These are phyloP conservation scores for Sordariomycetes sp. DNA, from an alignment of 2,329 filamentous ascomycete species.

Conservation along the genomic window DNA sequence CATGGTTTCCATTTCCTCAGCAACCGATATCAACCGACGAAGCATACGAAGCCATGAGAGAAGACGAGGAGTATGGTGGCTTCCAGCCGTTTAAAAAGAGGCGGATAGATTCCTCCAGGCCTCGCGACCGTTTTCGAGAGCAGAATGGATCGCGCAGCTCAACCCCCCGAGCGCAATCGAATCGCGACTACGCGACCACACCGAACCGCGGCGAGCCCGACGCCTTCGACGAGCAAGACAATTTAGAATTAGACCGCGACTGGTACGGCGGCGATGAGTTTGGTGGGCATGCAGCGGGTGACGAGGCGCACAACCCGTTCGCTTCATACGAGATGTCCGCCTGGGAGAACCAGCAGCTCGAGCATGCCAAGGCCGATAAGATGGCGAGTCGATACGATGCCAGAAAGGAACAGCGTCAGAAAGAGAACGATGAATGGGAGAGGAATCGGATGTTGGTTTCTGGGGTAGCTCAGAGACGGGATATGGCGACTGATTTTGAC, in stretches of 20 bases:
- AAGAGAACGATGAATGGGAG: conserved; percentile 96
- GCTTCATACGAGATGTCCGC: conserved; percentile 65
- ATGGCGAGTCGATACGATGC: conserved; percentile 63
- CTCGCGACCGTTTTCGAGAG: conserved; percentile 15
- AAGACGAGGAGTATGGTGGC: conserved; percentile 25
- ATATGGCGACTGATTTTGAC: conserved; percentile 75
- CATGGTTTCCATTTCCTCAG: neutral
- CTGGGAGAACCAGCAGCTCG: conserved; percentile 69
- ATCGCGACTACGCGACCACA: conserved; percentile 34
- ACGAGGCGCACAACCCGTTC: conserved; percentile 90
- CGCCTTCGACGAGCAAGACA: conserved; percentile 64
- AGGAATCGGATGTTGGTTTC: conserved; percentile 97
- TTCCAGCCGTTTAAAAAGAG: conserved; percentile 27
- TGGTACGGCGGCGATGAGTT: conserved; percentile 89
- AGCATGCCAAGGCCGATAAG: conserved; percentile 68
- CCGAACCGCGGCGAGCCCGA: conserved; percentile 39
- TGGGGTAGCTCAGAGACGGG: conserved; percentile 82
- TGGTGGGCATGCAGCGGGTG: conserved; percentile 73
- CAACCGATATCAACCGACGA: neutral
- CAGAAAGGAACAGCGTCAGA: conserved; percentile 74
- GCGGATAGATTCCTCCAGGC: conserved; percentile 21
- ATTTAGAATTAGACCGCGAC: conserved; percentile 72
- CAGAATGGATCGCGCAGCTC: conserved; percentile 22
- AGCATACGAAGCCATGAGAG: conserved; percentile 15
- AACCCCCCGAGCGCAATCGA: conserved; percentile 23